phyloP scores from a whole-genome alignment of 2,329 filamentous ascomycete genomes.

The Phialocephala subalpina region DNA sequence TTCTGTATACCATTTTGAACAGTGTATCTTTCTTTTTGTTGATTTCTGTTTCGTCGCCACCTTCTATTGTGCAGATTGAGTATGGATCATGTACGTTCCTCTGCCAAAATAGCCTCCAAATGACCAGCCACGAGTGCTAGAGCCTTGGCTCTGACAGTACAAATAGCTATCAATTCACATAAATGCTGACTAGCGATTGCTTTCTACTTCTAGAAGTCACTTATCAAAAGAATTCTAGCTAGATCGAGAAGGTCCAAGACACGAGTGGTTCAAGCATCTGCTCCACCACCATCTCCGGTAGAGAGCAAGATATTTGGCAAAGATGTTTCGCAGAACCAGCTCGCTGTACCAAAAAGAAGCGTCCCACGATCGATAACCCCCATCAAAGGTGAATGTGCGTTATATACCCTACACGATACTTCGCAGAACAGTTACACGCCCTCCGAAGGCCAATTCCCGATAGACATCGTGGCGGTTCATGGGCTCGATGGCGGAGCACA shows the following conservation, averaged over 20 bases:
- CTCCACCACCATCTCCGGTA: neutral
- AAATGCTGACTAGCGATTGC: neutral
- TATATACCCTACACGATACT: neutral
- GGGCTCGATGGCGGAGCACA: conserved; percentile 32
- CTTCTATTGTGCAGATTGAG: no score
- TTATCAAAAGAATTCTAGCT: neutral
- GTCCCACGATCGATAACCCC: neutral
- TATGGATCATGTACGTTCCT: neutral
- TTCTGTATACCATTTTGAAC: neutral
- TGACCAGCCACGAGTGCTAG: no score
- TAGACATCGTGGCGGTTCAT: conserved; percentile 35
- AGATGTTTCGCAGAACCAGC: neutral
- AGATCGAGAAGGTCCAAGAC: neutral
- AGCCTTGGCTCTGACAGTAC: neutral
- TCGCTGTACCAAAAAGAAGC: neutral
- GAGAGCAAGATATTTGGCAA: neutral
- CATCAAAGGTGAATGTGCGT: neutral
- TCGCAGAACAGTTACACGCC: neutral
- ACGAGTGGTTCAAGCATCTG: no score
- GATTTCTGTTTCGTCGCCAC: no score
- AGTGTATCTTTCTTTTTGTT: neutral
- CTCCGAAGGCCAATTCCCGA: conserved; percentile 10
- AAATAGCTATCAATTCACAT: neutral
- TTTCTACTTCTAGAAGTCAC: neutral
- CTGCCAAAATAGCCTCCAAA: neutral